Evolutionary conservation across 2,329 filamentous ascomycete species (phyloP).

Genomic region (Talaromyces pinophilus): DNA sequence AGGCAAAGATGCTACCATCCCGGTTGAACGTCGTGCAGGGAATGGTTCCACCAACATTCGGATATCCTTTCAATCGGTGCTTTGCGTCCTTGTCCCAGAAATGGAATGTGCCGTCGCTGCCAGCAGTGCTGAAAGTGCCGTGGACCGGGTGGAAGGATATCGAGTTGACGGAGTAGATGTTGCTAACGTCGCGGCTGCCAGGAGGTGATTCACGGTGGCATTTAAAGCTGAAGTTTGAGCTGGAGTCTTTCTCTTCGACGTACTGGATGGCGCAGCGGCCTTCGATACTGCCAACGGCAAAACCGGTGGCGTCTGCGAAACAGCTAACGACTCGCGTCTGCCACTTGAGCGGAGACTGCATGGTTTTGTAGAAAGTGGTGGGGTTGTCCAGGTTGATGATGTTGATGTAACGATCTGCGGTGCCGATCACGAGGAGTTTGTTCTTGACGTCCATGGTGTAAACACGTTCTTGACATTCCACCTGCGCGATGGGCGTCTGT

Average conservation of each 20-base stretch:
- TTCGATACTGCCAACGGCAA: slow-evolving; percentile 94
- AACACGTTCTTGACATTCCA: slow-evolving; percentile 56
- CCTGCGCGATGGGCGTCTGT: slow-evolving; percentile 46
- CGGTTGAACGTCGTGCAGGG: slow-evolving; percentile 88
- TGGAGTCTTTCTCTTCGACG: slow-evolving; percentile 89
- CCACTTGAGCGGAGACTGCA: slow-evolving; percentile 96
- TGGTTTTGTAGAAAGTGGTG: slow-evolving; percentile 89
- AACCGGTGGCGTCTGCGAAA: slow-evolving; percentile 87
- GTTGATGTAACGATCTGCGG: slow-evolving; percentile 94
- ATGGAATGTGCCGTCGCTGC: slow-evolving; percentile 85
- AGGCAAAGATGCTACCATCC: slow-evolving; percentile 79
- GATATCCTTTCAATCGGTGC: slow-evolving; percentile 86
- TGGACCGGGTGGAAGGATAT: slow-evolving; percentile 97
- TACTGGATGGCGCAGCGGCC: slow-evolving; percentile 98
- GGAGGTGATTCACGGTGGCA: slow-evolving; percentile 84
- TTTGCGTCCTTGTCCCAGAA: slow-evolving; percentile 85
- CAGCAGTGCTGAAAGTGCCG: slow-evolving; percentile 97
- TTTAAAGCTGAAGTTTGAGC: slow-evolving; percentile 97
- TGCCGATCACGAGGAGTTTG: slow-evolving; percentile 85
- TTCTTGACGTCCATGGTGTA: slow-evolving; percentile 92
- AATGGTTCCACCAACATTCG: slow-evolving; percentile 81
- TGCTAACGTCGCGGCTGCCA: slow-evolving; percentile 66
- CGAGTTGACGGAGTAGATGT: slow-evolving; percentile 92
- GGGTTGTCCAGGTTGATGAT: slow-evolving; percentile 89
- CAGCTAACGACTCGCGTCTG: slow-evolving; percentile 94